Conservation (phyloP, 345 rosid species). For the Dimocarpus longan region DNA sequence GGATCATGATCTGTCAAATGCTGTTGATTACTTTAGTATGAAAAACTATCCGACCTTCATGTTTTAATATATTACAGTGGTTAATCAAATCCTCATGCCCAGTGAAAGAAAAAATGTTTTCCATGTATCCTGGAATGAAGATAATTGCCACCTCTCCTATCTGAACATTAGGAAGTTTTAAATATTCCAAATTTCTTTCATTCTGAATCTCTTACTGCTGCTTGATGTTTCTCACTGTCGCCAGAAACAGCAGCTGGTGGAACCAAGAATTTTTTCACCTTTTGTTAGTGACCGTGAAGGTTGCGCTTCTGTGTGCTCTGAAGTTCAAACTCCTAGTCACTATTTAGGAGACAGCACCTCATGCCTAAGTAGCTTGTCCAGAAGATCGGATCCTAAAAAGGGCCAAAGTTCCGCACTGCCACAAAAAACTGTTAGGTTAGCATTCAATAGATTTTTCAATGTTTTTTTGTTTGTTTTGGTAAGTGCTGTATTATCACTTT, state of each 20-base stretch:
- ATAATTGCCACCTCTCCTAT: background rate
- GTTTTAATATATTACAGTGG: background rate
- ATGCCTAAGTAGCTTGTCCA: constrained; percentile 41
- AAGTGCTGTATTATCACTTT: constrained; percentile 15
- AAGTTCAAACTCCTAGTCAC: constrained; percentile 51
- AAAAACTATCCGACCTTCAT: background rate
- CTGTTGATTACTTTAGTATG: constrained; percentile 10
- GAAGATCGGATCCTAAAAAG: constrained; percentile 32
- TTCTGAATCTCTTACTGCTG: background rate
- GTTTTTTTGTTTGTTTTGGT: constrained; percentile 7
- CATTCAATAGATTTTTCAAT: constrained; percentile 1
- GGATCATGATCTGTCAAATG: constrained; percentile 1
- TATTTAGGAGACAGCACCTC: constrained; percentile 30
- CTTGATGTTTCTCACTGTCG: constrained; percentile 1
- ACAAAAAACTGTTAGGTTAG: constrained; percentile 40
- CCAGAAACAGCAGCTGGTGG: constrained; percentile 34
- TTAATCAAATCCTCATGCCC: background rate
- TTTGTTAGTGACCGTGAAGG: constrained; percentile 29
- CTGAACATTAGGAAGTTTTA: constrained; percentile 4
- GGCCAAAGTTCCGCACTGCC: constrained; percentile 36
- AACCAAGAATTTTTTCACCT: constrained; percentile 28
- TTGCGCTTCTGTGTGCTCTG: constrained; percentile 33
- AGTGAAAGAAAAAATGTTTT: background rate
- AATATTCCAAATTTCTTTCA: constrained; percentile 8
- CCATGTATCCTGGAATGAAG: background rate